Evolutionary conservation across 106 monocot genomes (phyloP).

Genomic region (Cymbidium sinense): DNA sequence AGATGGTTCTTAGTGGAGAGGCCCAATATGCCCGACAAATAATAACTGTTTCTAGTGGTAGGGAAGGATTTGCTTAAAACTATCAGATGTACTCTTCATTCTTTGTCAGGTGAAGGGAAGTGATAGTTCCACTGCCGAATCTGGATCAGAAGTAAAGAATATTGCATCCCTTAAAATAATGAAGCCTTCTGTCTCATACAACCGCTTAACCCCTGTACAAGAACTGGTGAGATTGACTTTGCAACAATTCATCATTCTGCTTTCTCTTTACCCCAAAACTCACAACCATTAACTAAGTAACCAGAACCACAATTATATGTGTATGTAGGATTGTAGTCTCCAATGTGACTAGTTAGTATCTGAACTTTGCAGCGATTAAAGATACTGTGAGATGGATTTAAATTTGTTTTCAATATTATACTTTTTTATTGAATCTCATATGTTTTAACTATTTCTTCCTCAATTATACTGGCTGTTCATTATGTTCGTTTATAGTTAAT

Average conservation of each 20-base stretch:
- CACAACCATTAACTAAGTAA: background rate
- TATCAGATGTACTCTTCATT: slow-evolving; percentile 12
- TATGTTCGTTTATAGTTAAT: background rate
- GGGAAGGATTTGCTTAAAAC: slow-evolving; percentile 63
- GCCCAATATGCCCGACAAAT: slow-evolving; percentile 53
- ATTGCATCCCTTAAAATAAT: slow-evolving; percentile 23
- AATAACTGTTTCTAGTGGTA: slow-evolving; percentile 43
- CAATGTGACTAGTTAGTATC: background rate
- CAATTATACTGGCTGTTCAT: background rate
- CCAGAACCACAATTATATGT: background rate
- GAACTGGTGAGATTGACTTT: slow-evolving; percentile 36
- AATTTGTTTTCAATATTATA: background rate
- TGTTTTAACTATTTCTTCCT: background rate
- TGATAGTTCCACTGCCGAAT: slow-evolving; percentile 41
- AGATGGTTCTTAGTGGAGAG: slow-evolving; percentile 62
- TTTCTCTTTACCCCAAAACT: background rate
- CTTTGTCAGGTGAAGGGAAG: slow-evolving; percentile 30
- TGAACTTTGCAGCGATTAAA: background rate
- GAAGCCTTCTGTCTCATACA: slow-evolving; percentile 8
- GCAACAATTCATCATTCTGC: background rate
- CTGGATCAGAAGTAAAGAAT: slow-evolving; percentile 56
- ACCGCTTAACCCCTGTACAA: slow-evolving; percentile 35
- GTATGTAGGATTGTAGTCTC: background rate
- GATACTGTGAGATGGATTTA: background rate
- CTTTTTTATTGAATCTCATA: background rate